Evolutionary conservation across 768 basidiomycete species (phyloP).

Genomic region (Phaeolepiota aurea): DNA sequence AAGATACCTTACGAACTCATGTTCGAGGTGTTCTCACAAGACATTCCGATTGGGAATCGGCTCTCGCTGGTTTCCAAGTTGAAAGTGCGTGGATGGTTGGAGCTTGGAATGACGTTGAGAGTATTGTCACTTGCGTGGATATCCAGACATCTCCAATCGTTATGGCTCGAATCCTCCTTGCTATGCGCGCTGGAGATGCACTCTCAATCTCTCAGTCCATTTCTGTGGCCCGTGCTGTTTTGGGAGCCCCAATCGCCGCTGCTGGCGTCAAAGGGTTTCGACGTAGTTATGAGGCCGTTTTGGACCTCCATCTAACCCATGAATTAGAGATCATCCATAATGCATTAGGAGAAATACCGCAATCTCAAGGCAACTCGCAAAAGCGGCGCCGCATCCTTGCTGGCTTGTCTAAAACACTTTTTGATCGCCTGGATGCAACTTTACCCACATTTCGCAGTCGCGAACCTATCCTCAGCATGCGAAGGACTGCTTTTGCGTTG

Average conservation of each 20-base stretch:
- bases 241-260: constrained; percentile 80
- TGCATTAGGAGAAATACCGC: constrained; percentile 29
- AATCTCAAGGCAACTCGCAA: constrained; percentile 25
- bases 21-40: constrained; percentile 84
- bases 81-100: constrained; percentile 97
- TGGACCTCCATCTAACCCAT: constrained; percentile 79
- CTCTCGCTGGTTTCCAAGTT: constrained; percentile 75
- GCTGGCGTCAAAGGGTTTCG: constrained; percentile 75
- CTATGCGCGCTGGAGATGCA: constrained; percentile 55
- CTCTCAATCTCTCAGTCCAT: constrained; percentile 40
- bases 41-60: constrained; percentile 75
- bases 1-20: constrained; percentile 92
- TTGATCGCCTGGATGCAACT: constrained; percentile 63
- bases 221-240: constrained; percentile 53
- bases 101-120: constrained; percentile 80
- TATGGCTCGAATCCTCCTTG: constrained; percentile 73
- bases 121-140: constrained; percentile 42
- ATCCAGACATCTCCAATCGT: constrained; percentile 53
- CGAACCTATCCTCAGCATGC: constrained; percentile 85
- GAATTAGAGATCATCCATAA: constrained; percentile 70
- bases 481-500: constrained; percentile 73
- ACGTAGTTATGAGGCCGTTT: constrained; percentile 76
- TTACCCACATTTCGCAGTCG: constrained; percentile 83
- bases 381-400: constrained; percentile 27
- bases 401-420: constrained; percentile 41